phyloP scores from a whole-genome alignment of 192 early-diverging fungal species.

The Pilobolus umbonatus region DNA sequence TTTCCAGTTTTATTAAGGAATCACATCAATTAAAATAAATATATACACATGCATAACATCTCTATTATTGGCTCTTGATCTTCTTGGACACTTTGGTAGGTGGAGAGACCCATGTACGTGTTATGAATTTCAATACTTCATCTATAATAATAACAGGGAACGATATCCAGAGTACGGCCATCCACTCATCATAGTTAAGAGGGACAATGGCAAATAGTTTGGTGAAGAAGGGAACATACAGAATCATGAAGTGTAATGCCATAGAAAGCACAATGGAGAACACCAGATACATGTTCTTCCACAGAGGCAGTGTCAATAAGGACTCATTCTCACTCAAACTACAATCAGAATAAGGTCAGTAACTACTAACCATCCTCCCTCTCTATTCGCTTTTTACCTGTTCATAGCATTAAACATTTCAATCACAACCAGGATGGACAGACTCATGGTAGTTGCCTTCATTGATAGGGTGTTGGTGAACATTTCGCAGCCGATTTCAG shows the following conservation, averaged over 20 bases:
- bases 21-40: no score
- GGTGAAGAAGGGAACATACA: conserved; percentile 96
- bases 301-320: conserved; percentile 85
- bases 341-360: conserved; percentile 10
- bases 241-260: conserved; percentile 91
- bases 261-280: conserved; percentile 83
- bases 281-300: conserved; percentile 87
- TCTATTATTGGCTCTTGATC: no score
- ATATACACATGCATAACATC: no score
- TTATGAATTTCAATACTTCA: conserved; percentile 76
- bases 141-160: conserved; percentile 89
- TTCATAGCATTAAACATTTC: conserved; percentile 99
- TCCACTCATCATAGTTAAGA: conserved; percentile 86
- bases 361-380: neutral
- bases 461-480: conserved; percentile 74
- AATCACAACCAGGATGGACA: conserved; percentile 93
- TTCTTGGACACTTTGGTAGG: conserved; percentile 18
- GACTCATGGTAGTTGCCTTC: conserved; percentile 91
- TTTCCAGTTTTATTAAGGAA: no score
- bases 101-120: conserved; percentile 33
- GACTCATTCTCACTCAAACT: conserved; percentile 91
- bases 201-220: conserved; percentile 87
- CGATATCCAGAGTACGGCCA: conserved; percentile 84
- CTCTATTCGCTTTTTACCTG: conserved; percentile 35
- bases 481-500: conserved; percentile 90